Conservation (phyloP, 1,284 basidiomycete genomes). For the Sporisorium iseilematis-ciliati region DNA sequence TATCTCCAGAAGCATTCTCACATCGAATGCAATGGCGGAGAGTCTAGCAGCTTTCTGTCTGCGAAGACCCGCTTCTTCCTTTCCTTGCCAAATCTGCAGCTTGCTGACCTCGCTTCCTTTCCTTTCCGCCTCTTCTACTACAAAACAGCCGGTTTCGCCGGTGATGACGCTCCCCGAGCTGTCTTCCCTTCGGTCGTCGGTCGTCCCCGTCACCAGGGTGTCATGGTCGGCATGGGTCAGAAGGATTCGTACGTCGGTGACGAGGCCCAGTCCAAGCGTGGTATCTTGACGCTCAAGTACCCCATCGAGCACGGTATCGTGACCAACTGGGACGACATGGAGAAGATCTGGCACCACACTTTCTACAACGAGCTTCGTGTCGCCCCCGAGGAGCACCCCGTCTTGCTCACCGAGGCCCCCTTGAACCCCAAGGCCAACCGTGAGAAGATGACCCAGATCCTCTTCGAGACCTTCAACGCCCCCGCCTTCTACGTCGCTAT, state of each 20-base stretch:
- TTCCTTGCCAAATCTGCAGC: not conserved
- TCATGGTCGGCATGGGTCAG: constrained; percentile 78
- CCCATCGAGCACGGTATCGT: constrained; percentile 78
- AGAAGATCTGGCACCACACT: constrained; percentile 70
- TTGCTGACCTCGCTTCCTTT: constrained; percentile 2
- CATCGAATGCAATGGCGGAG: not conserved
- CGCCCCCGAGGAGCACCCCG: constrained; percentile 86
- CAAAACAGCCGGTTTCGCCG: constrained; percentile 74
- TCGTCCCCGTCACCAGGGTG: constrained; percentile 90
- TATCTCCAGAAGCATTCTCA: not conserved
- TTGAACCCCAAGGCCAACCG: constrained; percentile 94
- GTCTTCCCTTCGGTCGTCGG: constrained; percentile 84
- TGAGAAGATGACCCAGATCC: constrained; percentile 97
- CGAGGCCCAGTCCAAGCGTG: constrained; percentile 94
- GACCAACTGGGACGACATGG: constrained; percentile 82
- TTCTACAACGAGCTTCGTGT: constrained; percentile 73
- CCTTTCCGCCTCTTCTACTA: not conserved
- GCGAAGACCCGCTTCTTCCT: not conserved
- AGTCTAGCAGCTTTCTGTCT: not conserved
- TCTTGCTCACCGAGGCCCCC: constrained; percentile 92
- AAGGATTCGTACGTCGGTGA: constrained; percentile 74
- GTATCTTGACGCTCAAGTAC: constrained; percentile 87
- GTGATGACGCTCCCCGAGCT: constrained; percentile 82
- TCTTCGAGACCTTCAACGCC: constrained; percentile 96
- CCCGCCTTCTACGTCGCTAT: constrained; percentile 94